These are phyloP conservation scores for Allomyces arbusculus DNA, from an alignment of 192 early-diverging fungal genomes.

Conservation along the genomic window DNA sequence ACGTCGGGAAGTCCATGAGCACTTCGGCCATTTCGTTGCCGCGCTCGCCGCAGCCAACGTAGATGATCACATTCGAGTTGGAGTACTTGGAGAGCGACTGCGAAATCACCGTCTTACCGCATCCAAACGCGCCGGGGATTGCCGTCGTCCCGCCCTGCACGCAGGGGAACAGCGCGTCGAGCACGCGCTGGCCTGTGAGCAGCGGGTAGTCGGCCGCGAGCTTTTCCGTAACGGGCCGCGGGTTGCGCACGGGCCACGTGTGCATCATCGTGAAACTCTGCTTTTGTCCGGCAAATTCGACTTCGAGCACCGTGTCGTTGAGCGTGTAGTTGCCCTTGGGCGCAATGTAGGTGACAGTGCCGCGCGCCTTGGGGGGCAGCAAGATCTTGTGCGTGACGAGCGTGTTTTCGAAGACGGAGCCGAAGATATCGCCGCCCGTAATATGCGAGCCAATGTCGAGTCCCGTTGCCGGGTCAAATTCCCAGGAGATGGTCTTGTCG, in stretches of 20 bases:
- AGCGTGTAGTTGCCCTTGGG: conserved; percentile 81
- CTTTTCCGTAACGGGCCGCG: conserved; percentile 87
- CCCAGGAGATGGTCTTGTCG: conserved; percentile 75
- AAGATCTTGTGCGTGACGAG: conserved; percentile 87
- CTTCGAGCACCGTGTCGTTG: conserved; percentile 77
- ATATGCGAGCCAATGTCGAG: conserved; percentile 80
- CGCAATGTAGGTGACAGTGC: conserved; percentile 92
- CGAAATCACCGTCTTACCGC: conserved; percentile 99
- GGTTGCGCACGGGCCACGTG: conserved; percentile 89
- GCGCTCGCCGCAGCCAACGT: conserved; percentile 91
- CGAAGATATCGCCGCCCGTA: conserved; percentile 94
- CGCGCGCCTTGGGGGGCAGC: conserved; percentile 77
- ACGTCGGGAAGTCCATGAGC: conserved; percentile 93
- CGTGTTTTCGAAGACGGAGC: conserved; percentile 84
- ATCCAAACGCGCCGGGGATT: conserved; percentile 98
- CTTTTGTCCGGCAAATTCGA: conserved; percentile 91
- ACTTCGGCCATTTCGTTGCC: conserved; percentile 99
- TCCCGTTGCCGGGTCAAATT: conserved; percentile 65
- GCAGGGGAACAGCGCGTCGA: conserved; percentile 97
- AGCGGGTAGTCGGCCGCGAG: conserved; percentile 85
- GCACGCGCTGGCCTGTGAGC: conserved; percentile 93
- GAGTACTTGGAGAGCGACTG: conserved; percentile 99
- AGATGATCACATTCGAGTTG: conserved; percentile 98
- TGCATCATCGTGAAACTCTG: conserved; percentile 91
- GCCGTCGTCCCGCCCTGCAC: conserved; percentile 98